These are phyloP conservation scores for Flaveria trinervia DNA, from an alignment of 129 eudicot species.

Conservation along the genomic window DNA sequence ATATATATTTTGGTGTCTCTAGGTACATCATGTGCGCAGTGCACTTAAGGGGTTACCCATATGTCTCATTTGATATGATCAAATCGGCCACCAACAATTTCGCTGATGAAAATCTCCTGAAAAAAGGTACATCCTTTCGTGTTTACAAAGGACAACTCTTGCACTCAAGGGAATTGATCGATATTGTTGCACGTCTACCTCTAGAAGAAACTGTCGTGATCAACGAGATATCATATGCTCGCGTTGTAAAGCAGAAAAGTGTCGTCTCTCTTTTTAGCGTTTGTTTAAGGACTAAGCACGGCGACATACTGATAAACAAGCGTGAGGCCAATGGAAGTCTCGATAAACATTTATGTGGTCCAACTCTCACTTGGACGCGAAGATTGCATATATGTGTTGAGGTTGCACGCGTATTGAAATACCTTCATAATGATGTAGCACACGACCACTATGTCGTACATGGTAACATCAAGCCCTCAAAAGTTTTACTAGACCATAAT, in stretches of 20 bases:
- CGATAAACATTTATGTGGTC: neutral
- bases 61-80: too few species aligned
- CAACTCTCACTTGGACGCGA: neutral
- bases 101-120: too few species aligned
- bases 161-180: too few species aligned
- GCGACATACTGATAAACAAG: neutral
- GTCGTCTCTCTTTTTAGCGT: constrained; percentile 50
- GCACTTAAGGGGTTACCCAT: neutral
- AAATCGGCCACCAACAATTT: too few species aligned
- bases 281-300: constrained; percentile 24
- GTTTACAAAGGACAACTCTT: too few species aligned
- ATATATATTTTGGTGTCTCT: too few species aligned
- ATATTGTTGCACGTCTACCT: too few species aligned
- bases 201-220: too few species aligned
- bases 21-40: too few species aligned
- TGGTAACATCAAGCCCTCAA: neutral
- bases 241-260: constrained; percentile 49
- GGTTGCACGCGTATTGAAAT: neutral
- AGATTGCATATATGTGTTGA: neutral
- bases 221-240: constrained; percentile 1
- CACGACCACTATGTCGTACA: neutral
- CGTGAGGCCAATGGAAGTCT: neutral
- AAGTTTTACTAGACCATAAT: neutral
- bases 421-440: neutral
- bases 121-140: too few species aligned